Conservation (phyloP, 1,284 basidiomycete species). For the Phylloporus sp. region DNA sequence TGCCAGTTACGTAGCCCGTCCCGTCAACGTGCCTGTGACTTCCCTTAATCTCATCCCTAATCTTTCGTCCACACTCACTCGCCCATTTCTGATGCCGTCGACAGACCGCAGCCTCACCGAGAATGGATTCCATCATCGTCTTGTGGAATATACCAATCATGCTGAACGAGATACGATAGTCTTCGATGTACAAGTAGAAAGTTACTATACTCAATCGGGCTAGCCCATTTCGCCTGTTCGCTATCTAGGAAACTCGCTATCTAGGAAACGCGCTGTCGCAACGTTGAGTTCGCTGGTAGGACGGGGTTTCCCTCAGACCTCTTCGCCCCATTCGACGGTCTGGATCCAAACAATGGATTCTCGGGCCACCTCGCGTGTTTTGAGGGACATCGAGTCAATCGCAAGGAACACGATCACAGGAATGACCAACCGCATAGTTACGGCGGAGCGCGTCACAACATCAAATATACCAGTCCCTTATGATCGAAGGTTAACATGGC, state of each 20-base stretch:
- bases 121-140: slow-evolving; percentile 45
- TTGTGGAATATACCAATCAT: slow-evolving; percentile 61
- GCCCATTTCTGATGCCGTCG: too few relatives aligned
- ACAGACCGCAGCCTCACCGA: slow-evolving; percentile 39
- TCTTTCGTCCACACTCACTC: too few relatives aligned
- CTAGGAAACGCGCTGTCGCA: slow-evolving; percentile 39
- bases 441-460: too few relatives aligned
- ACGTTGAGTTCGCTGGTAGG: slow-evolving; percentile 51
- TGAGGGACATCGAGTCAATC: slow-evolving; percentile 42
- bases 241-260: slow-evolving; percentile 37
- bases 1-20: too few relatives aligned
- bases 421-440: too few relatives aligned
- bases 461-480: too few relatives aligned
- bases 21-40: too few relatives aligned
- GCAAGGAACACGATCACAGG: too few relatives aligned
- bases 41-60: too few relatives aligned
- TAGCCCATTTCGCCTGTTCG: slow-evolving; percentile 35
- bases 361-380: slow-evolving; percentile 48
- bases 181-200: background rate
- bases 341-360: slow-evolving; percentile 69
- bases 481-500: too few relatives aligned
- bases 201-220: slow-evolving; percentile 39
- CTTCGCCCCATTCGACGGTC: slow-evolving; percentile 54
- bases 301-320: slow-evolving; percentile 30
- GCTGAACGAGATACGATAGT: background rate